A percentile compares a stretch with the other conserved stretches of the same genome.
Conservation (phyloP, 2,329 filamentous ascomycete species). For the Rhynchosporium secalis region DNA sequence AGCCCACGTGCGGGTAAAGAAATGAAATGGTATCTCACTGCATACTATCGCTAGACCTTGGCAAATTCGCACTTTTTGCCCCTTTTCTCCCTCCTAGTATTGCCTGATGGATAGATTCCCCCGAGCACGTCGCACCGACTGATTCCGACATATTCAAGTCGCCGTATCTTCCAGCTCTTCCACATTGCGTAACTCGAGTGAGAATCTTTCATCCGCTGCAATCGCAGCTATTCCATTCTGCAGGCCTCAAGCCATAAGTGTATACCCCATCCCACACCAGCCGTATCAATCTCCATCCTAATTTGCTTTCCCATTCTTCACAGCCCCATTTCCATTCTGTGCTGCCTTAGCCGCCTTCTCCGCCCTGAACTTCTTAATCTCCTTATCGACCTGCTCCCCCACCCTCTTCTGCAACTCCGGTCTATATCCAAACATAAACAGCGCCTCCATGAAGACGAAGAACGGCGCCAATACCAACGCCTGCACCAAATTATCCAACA, state of each 20-base stretch:
- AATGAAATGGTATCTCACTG: slow-evolving; percentile 13
- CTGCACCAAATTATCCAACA: slow-evolving; percentile 89
- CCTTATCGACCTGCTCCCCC: slow-evolving; percentile 70
- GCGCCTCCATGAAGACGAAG: slow-evolving; percentile 93
- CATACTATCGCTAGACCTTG: not conserved
- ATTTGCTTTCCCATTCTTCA: slow-evolving; percentile 53
- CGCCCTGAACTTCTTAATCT: slow-evolving; percentile 73
- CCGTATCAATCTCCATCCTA: slow-evolving; percentile 18
- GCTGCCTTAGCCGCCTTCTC: slow-evolving; percentile 44
- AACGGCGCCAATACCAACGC: slow-evolving; percentile 90
- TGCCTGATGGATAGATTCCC: not conserved
- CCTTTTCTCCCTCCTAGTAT: too few relatives aligned
- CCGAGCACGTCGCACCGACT: not conserved
- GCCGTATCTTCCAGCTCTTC: not conserved
- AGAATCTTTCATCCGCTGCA: not conserved
- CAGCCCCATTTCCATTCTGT: slow-evolving; percentile 39
- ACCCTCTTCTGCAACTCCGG: slow-evolving; percentile 82
- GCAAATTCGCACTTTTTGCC: too few relatives aligned
- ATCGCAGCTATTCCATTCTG: not conserved
- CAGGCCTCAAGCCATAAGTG: not conserved
- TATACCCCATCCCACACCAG: not conserved
- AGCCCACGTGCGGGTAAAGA: not conserved
- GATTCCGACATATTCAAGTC: not conserved
- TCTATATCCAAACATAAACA: slow-evolving; percentile 89
- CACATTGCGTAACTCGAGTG: not conserved